Evolutionary conservation across 768 basidiomycete species (phyloP).

Genomic region (Podaxis sp.): DNA sequence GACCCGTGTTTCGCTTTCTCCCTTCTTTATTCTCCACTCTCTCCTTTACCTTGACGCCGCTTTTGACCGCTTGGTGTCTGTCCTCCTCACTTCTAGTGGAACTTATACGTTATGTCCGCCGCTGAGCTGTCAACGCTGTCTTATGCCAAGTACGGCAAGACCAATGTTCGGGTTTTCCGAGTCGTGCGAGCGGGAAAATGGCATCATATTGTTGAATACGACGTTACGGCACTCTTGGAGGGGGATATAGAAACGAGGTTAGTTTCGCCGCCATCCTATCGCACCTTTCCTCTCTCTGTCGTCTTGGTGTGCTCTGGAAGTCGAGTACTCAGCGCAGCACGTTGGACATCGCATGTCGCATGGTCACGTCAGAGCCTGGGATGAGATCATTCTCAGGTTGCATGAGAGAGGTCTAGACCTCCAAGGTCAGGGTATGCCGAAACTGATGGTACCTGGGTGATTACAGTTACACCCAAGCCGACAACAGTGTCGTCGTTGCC

Average conservation of each 20-base stretch:
- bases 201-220: conserved; percentile 84
- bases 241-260: conserved; percentile 80
- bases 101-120: neutral
- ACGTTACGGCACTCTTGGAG: conserved; percentile 76
- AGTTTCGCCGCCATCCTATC: conserved; percentile 6
- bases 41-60: neutral
- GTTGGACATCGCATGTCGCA: neutral
- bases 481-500: conserved; percentile 86
- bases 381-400: neutral
- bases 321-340: too few relatives aligned
- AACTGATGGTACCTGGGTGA: neutral
- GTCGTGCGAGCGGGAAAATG: conserved; percentile 69
- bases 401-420: conserved; percentile 3
- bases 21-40: neutral
- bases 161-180: conserved; percentile 83
- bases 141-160: conserved; percentile 80
- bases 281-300: neutral
- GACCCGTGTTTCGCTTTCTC: neutral
- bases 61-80: neutral
- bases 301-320: neutral
- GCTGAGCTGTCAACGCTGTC: conserved; percentile 28
- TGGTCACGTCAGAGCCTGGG: conserved; percentile 8
- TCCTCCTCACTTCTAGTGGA: neutral
- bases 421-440: neutral
- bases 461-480: conserved; percentile 78